Evolutionary conservation across 2,329 filamentous ascomycete species (phyloP), one percentile per base, ranked within the genome.

Genomic region (Parasarocladium wereldwijsianum): DNA sequence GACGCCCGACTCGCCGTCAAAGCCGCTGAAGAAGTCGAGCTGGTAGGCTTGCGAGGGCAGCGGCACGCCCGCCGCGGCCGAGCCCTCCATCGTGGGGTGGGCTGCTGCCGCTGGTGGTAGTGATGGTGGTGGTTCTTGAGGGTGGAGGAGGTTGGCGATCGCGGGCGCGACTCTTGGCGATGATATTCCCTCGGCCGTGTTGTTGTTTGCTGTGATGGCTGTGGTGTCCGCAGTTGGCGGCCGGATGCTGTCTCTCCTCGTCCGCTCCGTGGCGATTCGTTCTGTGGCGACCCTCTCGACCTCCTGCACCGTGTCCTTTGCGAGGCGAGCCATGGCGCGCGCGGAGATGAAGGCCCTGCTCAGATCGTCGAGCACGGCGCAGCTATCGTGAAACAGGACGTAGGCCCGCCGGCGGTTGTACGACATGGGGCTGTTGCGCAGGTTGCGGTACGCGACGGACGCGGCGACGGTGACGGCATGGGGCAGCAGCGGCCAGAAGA

Each of bases 401-500:
- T 35, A 28, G 31, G 38, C 38, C 12, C 34, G 27, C 16, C 37
- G 34, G 10, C 38, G 33, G 22, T 35, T 35, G 24, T 40, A 37
- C 25, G 41, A 32, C 14, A 41, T 36, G 16, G 35, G 37, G 24
- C 38, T 40, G 12, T 39, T 40, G 9, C 41, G 36, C 4, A 43
- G 35, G 25, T 36, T 41, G 17, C 38, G 34, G 25, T 43, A 43
- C 3, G 41, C 40, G 6, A 41, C 39, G 7, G 39, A 40, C 15
- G 40, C 30, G 8, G 41, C 41, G 18, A 43, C 32, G 8, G 41
- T 42, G 8, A 42, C 37, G 8, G 41, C 35, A 18, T 41, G 42
- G 7, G 41, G 41, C 7, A 43, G 34, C 5, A 40, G 34, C 8
- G 39, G 40, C 39, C 41, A 42, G 34, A 36, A 39, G 10, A 41